Evolutionary conservation across 2,329 filamentous ascomycete species (phyloP), one percentile per base, ranked within the genome.

Genomic region (Penicillium sp.): DNA sequence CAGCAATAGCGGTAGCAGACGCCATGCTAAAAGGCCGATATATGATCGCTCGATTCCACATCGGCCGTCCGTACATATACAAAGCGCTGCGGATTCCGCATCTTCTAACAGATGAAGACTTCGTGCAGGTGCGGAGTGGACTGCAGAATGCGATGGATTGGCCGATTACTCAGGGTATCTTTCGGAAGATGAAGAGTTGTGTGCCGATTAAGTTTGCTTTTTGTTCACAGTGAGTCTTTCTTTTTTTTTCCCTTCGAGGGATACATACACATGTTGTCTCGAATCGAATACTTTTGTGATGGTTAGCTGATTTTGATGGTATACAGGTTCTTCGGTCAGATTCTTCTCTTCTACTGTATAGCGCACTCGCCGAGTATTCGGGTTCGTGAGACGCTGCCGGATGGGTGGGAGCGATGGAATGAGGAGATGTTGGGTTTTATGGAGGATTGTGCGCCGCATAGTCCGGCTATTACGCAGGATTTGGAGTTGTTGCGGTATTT

Each of bases 171-270:
- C 60, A 65, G 25, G 70, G 69, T 12, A 62, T 72, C n/a, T 72
- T 72, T 49, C 56, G 61, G 11, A 62, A 62, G 19, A 73, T 73
- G 71, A 72, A 67, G 47, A 71, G 67, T 38, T 73, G 70, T 39
- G 71, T 72, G 37, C 71, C 71, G 14, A 67, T 73, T 14, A 70
- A 65, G 37, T 73, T 71, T 52, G 68, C 68, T 5, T 71, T 73
- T 58, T 71, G 70, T 43, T 66, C 69, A 14, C 63, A 72, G 69
- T 67, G 60, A 54, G 65, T 58, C 31, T 13, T 8, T 11, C 5
- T 8, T 18, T 5, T 27, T 16, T 28, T 11, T 22, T 12, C 11
- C 22, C 10, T 25, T 19, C 9, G 12, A 31, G 6, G 36, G 36
- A 8, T 19, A 3, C 2, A 13, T 14, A 18, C 8, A 25, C 7